These are phyloP conservation scores for Lichtheimia ornata DNA, from an alignment of 371 early-diverging fungal species.

Conservation along the genomic window DNA sequence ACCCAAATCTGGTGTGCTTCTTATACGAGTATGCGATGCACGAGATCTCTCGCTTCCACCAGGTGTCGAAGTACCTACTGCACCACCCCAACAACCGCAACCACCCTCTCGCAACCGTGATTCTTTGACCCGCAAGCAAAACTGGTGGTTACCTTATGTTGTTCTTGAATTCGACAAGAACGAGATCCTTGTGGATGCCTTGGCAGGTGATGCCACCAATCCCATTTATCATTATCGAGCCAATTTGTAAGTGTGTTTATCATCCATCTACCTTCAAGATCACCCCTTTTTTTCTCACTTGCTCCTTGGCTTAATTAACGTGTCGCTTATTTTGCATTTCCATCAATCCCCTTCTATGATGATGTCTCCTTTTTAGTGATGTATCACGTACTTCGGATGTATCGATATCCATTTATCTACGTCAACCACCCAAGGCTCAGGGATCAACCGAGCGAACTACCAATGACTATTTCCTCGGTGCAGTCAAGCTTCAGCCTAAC, in stretches of 20 bases:
- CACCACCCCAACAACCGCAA: conserved; percentile 30
- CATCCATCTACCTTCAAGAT: conserved; percentile 13
- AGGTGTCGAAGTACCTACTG: conserved; percentile 19
- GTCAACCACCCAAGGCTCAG: conserved; percentile 55
- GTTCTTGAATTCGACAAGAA: conserved; percentile 95
- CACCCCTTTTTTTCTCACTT: not conserved
- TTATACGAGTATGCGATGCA: conserved; percentile 19
- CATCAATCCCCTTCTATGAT: conserved; percentile 46
- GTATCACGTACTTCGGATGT: conserved; percentile 86
- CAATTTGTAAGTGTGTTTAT: conserved; percentile 69
- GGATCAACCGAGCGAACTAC: conserved; percentile 36
- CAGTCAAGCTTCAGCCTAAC: conserved; percentile 67
- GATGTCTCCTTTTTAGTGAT: conserved; percentile 87
- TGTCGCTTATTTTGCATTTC: conserved; percentile 1
- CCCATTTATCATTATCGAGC: conserved; percentile 87
- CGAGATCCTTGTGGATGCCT: conserved; percentile 82
- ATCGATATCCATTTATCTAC: conserved; percentile 84
- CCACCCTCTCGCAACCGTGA: conserved; percentile 55
- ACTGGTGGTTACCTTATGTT: conserved; percentile 83
- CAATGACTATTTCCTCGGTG: conserved; percentile 72
- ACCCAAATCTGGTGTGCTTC: conserved; percentile 23
- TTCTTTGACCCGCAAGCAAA: conserved; percentile 70
- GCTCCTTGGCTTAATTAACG: conserved; percentile 7
- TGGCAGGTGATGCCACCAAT: conserved; percentile 73
- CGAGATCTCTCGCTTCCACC: conserved; percentile 14